Evolutionary conservation across 257 asterid genomes (phyloP).

Genomic region (Solanum megistacrolobum): DNA sequence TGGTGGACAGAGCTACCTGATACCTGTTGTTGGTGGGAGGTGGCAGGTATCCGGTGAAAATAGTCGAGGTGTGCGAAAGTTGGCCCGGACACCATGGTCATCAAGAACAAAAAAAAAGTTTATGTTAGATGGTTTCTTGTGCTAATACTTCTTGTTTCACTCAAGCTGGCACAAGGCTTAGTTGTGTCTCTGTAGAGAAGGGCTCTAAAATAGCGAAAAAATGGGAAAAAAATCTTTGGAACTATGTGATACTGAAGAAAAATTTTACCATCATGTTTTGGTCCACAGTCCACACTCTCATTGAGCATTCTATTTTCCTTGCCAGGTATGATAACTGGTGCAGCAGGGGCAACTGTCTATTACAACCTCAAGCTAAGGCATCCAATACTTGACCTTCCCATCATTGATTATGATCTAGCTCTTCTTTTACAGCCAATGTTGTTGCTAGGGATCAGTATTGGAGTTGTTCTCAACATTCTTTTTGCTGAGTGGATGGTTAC

Average conservation of each 20-base stretch:
- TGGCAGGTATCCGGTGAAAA: too few species aligned
- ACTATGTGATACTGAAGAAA: neutral
- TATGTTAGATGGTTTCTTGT: neutral
- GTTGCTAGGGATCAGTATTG: slow-evolving; percentile 51
- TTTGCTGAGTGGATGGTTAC: slow-evolving; percentile 66
- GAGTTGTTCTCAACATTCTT: slow-evolving; percentile 48
- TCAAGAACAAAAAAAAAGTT: too few species aligned
- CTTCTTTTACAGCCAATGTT: slow-evolving; percentile 64
- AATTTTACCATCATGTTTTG: neutral
- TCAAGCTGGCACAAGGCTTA: neutral
- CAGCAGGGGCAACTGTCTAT: slow-evolving; percentile 48
- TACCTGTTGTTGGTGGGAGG: too few species aligned
- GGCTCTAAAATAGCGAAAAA: neutral
- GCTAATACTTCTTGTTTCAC: neutral
- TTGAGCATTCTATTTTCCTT: neutral
- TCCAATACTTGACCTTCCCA: slow-evolving; percentile 49
- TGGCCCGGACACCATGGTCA: too few species aligned
- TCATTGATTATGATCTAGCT: slow-evolving; percentile 52
- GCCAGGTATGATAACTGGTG: slow-evolving; percentile 57
- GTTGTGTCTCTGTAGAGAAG: neutral
- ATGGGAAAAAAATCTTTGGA: neutral
- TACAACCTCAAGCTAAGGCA: slow-evolving; percentile 52
- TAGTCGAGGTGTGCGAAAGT: too few species aligned
- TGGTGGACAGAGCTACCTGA: too few species aligned
- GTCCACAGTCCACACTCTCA: neutral